Evolutionary conservation across 345 rosid genomes (phyloP).

Genomic region (Citrus inodora): DNA sequence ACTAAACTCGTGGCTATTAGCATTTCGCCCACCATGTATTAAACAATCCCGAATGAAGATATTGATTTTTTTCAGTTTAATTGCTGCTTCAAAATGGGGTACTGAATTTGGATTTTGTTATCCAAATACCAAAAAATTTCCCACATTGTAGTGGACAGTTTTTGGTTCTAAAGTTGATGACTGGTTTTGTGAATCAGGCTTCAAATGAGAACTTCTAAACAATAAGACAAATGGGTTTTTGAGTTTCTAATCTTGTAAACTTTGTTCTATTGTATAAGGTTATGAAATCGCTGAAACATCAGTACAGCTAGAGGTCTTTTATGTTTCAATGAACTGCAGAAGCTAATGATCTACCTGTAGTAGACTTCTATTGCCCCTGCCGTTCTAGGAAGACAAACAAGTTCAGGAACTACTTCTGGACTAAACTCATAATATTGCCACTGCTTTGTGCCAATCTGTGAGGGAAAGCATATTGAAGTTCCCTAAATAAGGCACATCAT

Average conservation of each 20-base stretch:
- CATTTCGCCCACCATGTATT: slow-evolving; percentile 62
- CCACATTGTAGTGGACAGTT: slow-evolving; percentile 35
- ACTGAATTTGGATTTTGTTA: slow-evolving; percentile 50
- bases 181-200: slow-evolving; percentile 22
- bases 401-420: too few species aligned
- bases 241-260: not conserved
- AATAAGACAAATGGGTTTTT: slow-evolving; percentile 17
- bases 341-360: not conserved
- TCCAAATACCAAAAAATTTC: slow-evolving; percentile 80
- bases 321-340: not conserved
- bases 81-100: slow-evolving; percentile 65
- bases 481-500: not conserved
- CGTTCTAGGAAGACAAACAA: too few species aligned
- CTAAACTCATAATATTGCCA: too few species aligned
- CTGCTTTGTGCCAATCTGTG: too few species aligned
- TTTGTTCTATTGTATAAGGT: not conserved
- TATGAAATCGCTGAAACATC: slow-evolving; percentile 20
- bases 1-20: slow-evolving; percentile 57
- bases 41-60: slow-evolving; percentile 60
- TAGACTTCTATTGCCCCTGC: too few species aligned
- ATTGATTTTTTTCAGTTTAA: slow-evolving; percentile 58
- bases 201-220: slow-evolving; percentile 18
- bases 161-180: slow-evolving; percentile 20
- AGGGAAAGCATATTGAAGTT: too few species aligned
- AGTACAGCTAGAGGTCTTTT: not conserved